Base-by-base conservation (phyloP, 768 basidiomycete genomes). In the Tephrocybe rancida region DNA sequence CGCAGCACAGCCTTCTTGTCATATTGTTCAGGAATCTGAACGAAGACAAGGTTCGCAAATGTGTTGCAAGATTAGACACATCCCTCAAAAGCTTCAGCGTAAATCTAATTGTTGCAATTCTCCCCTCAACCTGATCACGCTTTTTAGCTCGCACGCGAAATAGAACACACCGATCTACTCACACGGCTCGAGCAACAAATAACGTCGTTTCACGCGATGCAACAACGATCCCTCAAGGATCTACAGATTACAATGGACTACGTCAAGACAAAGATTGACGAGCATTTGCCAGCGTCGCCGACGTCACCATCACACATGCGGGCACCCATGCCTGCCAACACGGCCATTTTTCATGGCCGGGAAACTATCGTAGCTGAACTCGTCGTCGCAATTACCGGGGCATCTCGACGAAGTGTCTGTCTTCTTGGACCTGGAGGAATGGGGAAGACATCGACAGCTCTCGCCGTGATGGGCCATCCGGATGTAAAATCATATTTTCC, bases 371-470 rank as follows among this genome's bases (percentile, higher is more conserved):
- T 65, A 16, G 30, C 35, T 14, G 64, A 59, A 13, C 49, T 65
- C 18, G 55, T 56, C 6, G 24, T 27, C 19, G 44, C 56, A 25
- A 35, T 62, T 27, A 53, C 43, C 5, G n/a, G 11, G 6, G 25
- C 34, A n/a, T 44, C 39, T 6, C 58, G 54, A 5, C 54, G 58
- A 13, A 57, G 58, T 3, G 44, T 68, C 25, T 61, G 61, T 38
- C 54, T 69, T 25, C 62, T 64, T 8, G 67, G 68, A 14, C 58
- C 64, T 3, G 75, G 72, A 2, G 75, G 75, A 16, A 73, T 74
- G 57, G 73, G 75, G 14, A 76, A 76, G 57, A 73, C 75, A 3
- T 59, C 71, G 4, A 55, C 69, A 26, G 71, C 75, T 1, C 62
- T 73, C 6, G 67, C 69, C 3, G 65, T 73, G 18, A 62, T 69